Evolutionary conservation across 2,329 filamentous ascomycete genomes (phyloP), one percentile per base, ranked within the genome.

Genomic region (Verticillium tricorpus): DNA sequence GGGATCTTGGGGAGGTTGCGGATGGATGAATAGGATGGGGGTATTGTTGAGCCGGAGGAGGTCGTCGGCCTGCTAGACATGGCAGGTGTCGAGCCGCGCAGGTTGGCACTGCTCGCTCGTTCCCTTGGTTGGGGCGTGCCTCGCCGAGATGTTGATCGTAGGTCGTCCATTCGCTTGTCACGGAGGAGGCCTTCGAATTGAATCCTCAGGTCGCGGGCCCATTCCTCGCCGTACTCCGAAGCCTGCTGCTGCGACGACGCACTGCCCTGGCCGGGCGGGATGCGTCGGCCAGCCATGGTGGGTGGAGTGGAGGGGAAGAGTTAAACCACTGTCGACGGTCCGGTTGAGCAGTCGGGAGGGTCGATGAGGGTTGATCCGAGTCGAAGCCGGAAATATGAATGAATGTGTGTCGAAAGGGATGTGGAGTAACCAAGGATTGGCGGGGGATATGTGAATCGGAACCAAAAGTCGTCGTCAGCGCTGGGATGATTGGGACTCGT

Each of bases 161-260:
- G 82, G 66, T 93, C 91, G 73, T 92, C 93, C 81, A 97, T 87
- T 74, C 93, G 87, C 80, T 91, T 93, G 62, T 91, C 92, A 74
- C 91, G 89, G 71, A 98, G 83, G 64, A 96, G 80, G 66, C 93
- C 89, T 73, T 96, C 92, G 75, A 97, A 97, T 71, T 92, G 90
- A 69, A 89, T 80, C 59, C 91, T 89, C 69, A 98, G 80, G 63
- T 93, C 91, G 69, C 86, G 84, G 31, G 93, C 92, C 87, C 89
- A 91, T 70, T 85, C 83, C 71, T 93, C 90, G 71, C 89, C 89
- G 69, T 86, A 85, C 7, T 81, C 78, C n/a, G 45, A 50, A 14
- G 45, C 45, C 19, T 50, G 45, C 45, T 50, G 45, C 54, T 70
- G 64, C 37, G 67, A 65, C 60, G 70, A 66, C 39, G 68, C 57